Evolutionary conservation across 495 filamentous ascomycete species (phyloP).

Genomic region (Talaromyces liani): DNA sequence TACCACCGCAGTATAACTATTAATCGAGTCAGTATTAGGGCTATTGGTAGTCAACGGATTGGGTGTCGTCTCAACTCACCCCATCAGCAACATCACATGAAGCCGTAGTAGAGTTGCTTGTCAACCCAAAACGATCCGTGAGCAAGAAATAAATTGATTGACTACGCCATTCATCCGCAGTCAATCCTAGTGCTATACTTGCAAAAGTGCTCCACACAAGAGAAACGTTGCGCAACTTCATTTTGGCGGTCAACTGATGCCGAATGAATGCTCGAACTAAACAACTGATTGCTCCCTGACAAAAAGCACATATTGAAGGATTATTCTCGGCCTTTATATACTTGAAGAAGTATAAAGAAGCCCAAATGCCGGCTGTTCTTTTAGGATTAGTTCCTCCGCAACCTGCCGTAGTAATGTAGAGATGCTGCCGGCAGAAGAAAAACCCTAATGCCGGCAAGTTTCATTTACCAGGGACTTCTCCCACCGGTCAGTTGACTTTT

Average conservation of each 20-base stretch:
- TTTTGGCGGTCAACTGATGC: not conserved
- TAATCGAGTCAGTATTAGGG: conserved; percentile 20
- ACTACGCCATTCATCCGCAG: conserved; percentile 45
- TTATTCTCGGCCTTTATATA: not conserved
- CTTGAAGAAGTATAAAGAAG: not conserved
- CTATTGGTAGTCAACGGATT: not conserved
- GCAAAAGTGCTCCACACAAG: not conserved
- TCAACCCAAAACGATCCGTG: conserved; percentile 67
- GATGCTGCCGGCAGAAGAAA: not conserved
- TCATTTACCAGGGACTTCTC: not conserved
- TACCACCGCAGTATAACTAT: conserved; percentile 66
- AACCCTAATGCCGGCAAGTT: not conserved
- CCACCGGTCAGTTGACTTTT: not conserved
- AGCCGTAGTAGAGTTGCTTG: conserved; percentile 55
- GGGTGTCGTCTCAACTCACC: conserved; percentile 18
- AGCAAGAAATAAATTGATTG: conserved; percentile 68
- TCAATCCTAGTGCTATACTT: not conserved
- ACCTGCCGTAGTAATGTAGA: not conserved
- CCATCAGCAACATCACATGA: conserved; percentile 38
- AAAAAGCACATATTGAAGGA: not conserved
- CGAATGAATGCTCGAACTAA: not conserved
- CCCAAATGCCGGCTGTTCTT: not conserved
- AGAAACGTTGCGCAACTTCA: not conserved
- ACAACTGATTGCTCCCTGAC: not conserved
- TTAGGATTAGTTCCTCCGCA: not conserved